Base-by-base conservation (phyloP, 2,329 filamentous ascomycete genomes). In the Neopestalotiopsis sp. region DNA sequence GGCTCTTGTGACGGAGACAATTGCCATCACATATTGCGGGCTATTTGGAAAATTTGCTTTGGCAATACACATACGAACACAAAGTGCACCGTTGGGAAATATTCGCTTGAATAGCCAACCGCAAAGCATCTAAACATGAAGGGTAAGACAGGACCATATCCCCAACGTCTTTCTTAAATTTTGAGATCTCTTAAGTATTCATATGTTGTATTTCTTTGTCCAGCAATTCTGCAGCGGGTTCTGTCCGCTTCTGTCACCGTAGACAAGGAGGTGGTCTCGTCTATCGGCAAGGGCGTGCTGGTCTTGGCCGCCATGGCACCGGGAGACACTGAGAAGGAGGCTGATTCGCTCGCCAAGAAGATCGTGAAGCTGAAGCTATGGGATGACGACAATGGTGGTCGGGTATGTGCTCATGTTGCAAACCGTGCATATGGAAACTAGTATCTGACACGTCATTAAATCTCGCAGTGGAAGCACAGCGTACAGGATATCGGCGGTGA, bases 241-340 rank as follows among this genome's bases (percentile, higher is more conserved):
- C 90, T 97, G 70, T 98, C 95, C 58, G 95, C 95, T 70, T 98
- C 95, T 7, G 96, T 99, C 75, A 96, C 94, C 1, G 95, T 99
- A 66, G 95, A 99, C 78, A 92, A 94, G 77, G 88, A 97, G 78
- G 84, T 97, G 38, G 89, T 99, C 61, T 98, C 96, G 1, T 93
- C 92, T 3, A 98, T 99, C 76, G 94, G 94, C 70, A 93, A 92
- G 81, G 96, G 96, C 38, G 83, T 99, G 58, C 86, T 99, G 6
- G 94, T 98, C 40, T 92, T 99, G 78, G 95, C 95, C 28, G 96
- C 95, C 32, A 90, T 99, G 58, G 94, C 92, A 40, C 95, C 94
- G 56, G 92, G 95, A 67, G 96, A 99, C 78, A 97, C 94, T 2
- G 88, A 92, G 74, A 97, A 95, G 79, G 95, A 98, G 79, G 92